Base-by-base conservation (phyloP, 495 filamentous ascomycete genomes). In the Tuber umbilicatum region DNA sequence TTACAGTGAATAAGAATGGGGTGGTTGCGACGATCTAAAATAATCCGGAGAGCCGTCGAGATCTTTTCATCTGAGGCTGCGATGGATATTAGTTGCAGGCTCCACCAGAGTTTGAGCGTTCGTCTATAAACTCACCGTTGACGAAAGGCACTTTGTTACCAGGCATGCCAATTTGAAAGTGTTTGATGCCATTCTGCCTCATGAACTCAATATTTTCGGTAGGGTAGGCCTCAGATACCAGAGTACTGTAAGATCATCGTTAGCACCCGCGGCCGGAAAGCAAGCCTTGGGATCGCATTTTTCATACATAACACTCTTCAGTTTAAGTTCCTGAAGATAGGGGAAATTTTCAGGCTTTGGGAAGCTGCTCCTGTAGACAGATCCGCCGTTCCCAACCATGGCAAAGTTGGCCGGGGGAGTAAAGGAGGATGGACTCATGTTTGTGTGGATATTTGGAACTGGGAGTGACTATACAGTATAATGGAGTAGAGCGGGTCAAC, bases 1-100 rank as follows among this genome's bases (percentile, higher is more conserved):
- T 97, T 97, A 84, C 93, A 97, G 79, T 97, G 93, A 43, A 97
- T 88, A 50, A 95, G 85, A 1, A 97, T 79, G 0, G 93, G 93
- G 74, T 94, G 89, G 73, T 93, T 92, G 19, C 85, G 81, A 10
- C 85, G 84, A 79, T 93, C 86, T 47, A 92, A 84, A 39, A 94
- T 85, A 69, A 93, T 82, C 5, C 86, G 82, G 21, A 94, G 84
- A 68, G 92, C 89, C 16, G 86, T 84, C 73, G 85, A 85, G 84
- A 97, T 90, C 5, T 88, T 86, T 37, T 84, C 81, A n/a, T 87
- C 80, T 0, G 90, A 87, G 27, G 92, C 81, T 76, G 39, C 41
- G 50, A 69, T 70, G 5, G 74, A 60, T 7, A 55, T 81, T 60
- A 81, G 72, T 2, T 35, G 27, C 2, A 5, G 55, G 16, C 55